phyloP scores from a whole-genome alignment of 257 asterid species.

The Leonotis leonurus region DNA sequence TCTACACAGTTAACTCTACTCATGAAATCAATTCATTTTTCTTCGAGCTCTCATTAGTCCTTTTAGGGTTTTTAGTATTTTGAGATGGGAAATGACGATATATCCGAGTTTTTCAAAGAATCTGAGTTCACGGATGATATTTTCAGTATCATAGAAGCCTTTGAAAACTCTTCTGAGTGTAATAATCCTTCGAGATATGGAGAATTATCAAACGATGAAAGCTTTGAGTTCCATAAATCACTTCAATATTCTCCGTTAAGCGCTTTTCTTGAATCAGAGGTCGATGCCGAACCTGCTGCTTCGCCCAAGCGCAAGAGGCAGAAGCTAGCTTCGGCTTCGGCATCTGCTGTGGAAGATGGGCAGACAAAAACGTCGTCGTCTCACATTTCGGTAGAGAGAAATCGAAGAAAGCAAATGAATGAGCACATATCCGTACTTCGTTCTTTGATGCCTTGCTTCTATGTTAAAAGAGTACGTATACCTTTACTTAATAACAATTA shows the following conservation, averaged over 20 bases:
- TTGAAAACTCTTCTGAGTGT: conserved; percentile 33
- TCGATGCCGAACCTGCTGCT: conserved; percentile 24
- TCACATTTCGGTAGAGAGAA: conserved; percentile 76
- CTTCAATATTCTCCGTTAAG: conserved; percentile 19
- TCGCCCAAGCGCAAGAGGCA: conserved; percentile 42
- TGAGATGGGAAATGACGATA: conserved; percentile 39
- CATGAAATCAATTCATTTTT: too few species aligned
- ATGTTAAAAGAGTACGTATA: conserved; percentile 61
- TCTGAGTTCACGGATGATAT: conserved; percentile 56
- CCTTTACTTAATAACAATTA: background rate
- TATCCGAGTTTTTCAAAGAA: conserved; percentile 36
- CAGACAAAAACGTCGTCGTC: conserved; percentile 27
- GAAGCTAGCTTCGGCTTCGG: conserved; percentile 21
- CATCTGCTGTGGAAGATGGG: conserved; percentile 33
- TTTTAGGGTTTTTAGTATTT: background rate
- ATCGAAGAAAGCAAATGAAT: conserved; percentile 83
- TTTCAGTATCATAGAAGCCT: conserved; percentile 60
- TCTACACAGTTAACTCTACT: too few species aligned
- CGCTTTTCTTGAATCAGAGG: conserved; percentile 31
- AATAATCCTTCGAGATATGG: conserved; percentile 10
- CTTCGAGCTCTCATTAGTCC: too few species aligned
- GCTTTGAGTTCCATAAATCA: conserved; percentile 43
- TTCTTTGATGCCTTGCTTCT: conserved; percentile 74
- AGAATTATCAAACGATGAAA: conserved; percentile 13
- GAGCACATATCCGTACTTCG: conserved; percentile 69